phyloP scores from a whole-genome alignment of 139 green algal species.

The Picochlorum sp. region DNA sequence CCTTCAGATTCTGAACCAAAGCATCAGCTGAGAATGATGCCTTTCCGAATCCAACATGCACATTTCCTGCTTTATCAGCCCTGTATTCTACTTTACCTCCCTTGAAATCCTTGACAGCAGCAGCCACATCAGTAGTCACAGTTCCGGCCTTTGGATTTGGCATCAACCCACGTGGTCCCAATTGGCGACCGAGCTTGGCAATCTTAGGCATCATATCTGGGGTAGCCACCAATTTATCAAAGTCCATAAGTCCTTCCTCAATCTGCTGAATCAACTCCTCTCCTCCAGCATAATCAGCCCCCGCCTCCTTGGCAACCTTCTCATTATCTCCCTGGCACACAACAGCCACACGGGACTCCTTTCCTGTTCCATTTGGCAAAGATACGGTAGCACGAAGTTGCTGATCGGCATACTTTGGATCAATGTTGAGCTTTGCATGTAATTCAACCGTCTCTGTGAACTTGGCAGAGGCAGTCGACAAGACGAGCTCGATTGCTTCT shows the following conservation, averaged over 20 bases:
- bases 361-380: conserved; percentile 89
- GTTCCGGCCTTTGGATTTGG: conserved; percentile 99
- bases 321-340: conserved; percentile 81
- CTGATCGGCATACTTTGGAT: conserved; percentile 95
- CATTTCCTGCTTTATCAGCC: conserved; percentile 95
- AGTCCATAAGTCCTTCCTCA: conserved; percentile 91
- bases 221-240: conserved; percentile 98
- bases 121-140: conserved; percentile 91
- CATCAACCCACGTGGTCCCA: conserved; percentile 95
- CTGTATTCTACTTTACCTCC: conserved; percentile 98
- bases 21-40: conserved; percentile 73
- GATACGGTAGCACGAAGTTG: conserved; percentile 95
- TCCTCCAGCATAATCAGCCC: conserved; percentile 77
- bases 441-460: conserved; percentile 96
- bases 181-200: conserved; percentile 89
- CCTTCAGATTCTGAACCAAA: conserved; percentile 90
- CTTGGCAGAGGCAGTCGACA: conserved; percentile 72
- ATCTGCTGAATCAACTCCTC: conserved; percentile 97
- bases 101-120: conserved; percentile 96
- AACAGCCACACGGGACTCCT: conserved; percentile 87
- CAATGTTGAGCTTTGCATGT: conserved; percentile 81
- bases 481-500: conserved; percentile 60
- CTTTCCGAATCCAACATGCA: conserved; percentile 93
- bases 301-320: conserved; percentile 70
- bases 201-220: conserved; percentile 99